Evolutionary conservation across 176 grass and related monocot genomes (phyloP).

Genomic region (Avena sativa): DNA sequence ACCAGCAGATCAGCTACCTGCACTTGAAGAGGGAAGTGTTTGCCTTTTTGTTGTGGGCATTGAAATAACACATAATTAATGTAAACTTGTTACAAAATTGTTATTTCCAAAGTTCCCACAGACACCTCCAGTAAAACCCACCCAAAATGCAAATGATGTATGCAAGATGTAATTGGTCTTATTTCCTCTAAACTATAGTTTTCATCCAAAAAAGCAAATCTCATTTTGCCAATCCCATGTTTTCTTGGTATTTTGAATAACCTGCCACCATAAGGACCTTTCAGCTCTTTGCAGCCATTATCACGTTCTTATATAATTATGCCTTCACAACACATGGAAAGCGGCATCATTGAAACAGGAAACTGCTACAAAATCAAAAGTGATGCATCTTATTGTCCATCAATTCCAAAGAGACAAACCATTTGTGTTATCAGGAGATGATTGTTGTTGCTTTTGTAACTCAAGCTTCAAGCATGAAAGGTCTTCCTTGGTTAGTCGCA

Average conservation of each 20-base stretch:
- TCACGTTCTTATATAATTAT: slow-evolving; percentile 12
- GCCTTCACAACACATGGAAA: neutral
- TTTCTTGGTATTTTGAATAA: neutral
- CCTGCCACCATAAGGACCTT: neutral
- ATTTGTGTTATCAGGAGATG: slow-evolving; percentile 55
- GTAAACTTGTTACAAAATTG: neutral
- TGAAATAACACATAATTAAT: slow-evolving; percentile 2
- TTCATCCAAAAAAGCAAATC: slow-evolving; percentile 18
- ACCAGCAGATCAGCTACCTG: neutral
- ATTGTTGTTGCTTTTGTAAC: slow-evolving; percentile 76
- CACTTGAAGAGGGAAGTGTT: slow-evolving; percentile 27
- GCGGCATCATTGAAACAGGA: neutral
- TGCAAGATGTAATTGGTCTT: neutral
- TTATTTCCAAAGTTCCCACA: neutral
- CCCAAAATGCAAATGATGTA: neutral
- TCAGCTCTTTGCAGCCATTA: slow-evolving; percentile 10
- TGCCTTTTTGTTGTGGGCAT: slow-evolving; percentile 9
- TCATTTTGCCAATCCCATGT: neutral
- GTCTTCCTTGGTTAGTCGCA: slow-evolving; percentile 89
- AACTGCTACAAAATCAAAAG: slow-evolving; percentile 28
- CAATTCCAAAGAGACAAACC: slow-evolving; percentile 51
- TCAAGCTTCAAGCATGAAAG: slow-evolving; percentile 75
- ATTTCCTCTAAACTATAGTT: slow-evolving; percentile 30
- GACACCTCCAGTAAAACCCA: slow-evolving; percentile 19
- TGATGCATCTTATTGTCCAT: slow-evolving; percentile 27